Percentiles rank a stretch among this genome's conserved stretches.
phyloP scores from a whole-genome alignment of 2,329 filamentous ascomycete genomes.

The Thermothelomyces thermophilus region DNA sequence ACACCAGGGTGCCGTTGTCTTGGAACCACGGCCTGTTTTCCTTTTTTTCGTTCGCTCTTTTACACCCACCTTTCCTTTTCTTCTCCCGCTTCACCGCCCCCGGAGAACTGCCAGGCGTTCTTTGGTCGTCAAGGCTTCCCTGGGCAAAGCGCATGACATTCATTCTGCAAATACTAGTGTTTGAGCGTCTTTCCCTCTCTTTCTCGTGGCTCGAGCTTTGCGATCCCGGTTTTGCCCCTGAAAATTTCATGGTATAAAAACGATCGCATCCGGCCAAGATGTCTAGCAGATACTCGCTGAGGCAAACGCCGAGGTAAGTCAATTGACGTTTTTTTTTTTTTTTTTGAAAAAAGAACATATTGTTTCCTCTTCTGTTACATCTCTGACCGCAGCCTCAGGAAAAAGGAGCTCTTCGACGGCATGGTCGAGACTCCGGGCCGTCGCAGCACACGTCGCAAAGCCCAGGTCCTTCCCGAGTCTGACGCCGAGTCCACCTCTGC shows the following conservation, averaged over 20 bases:
- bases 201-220: not conserved
- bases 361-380: too few species aligned
- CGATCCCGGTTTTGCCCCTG: not conserved
- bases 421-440: slow-evolving; percentile 53
- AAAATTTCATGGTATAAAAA: slow-evolving; percentile 7
- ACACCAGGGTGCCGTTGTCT: slow-evolving; percentile 1
- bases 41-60: not conserved
- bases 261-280: slow-evolving; percentile 20
- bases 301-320: slow-evolving; percentile 30
- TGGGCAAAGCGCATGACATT: not conserved
- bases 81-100: slow-evolving; percentile 1
- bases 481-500: slow-evolving; percentile 46
- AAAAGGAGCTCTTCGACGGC: slow-evolving; percentile 55
- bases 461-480: slow-evolving; percentile 40
- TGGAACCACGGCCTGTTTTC: not conserved
- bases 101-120: not conserved
- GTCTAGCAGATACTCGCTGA: slow-evolving; percentile 29
- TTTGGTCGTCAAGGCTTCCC: not conserved
- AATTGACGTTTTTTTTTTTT: too few species aligned
- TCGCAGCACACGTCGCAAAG: slow-evolving; percentile 43
- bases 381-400: slow-evolving; percentile 35
- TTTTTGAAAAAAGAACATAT: too few species aligned
- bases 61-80: not conserved
- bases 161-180: slow-evolving; percentile 15
- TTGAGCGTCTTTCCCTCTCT: not conserved